Base-by-base conservation (phyloP, 2,329 filamentous ascomycete species). In the Colletotrichum incanum region DNA sequence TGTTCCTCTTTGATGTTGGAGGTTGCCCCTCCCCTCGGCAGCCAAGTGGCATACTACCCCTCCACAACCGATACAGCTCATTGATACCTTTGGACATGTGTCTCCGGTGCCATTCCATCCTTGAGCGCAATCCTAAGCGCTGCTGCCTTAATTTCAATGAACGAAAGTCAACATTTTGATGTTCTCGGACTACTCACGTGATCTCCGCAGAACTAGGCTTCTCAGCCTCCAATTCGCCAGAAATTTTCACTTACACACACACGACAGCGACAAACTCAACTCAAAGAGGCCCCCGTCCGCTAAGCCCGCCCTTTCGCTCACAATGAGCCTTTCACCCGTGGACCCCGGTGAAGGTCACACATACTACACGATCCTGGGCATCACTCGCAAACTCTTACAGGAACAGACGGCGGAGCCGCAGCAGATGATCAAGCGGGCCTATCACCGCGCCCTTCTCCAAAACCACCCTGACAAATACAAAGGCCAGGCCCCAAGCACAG, bases 391-490 rank as follows among this genome's bases (percentile, higher is more conserved):
- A 68, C 79, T 88, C 66, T 82, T 89, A 71, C 80, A 85, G 76
- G 79, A 83, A 70, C 78, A 84, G 65, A 55, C 65, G 26, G 52
- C 60, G 20, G 76, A 81, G 72, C 83, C 85, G 50, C 77, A 83
- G 74, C 82, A 84, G 60, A 82, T 88, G 62, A 83, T 93, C 72
- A 92, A 91, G 78, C 86, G 86, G 71, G 90, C 91, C 72, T 93
- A 93, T 81, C 90, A 86, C 79, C 86, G 88, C 65, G 90, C 91
- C 28, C 86, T 93, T 43, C 86, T 93, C 20, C 86, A 85, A 74
- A 86, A 93, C 82, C 91, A 93, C 80, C 91, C 91, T 2, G 90
- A 92, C 82, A 92, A 92, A 76, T 76, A 66, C n/a, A 50, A 45
- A 55, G 47, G 37, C 12, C 47, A 60, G 65, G 39, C 16, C 18